A percentile compares a stretch with the other conserved stretches of the same genome.
Evolutionary conservation across 106 monocot species (phyloP).

Genomic region (Cymbidium sinense): DNA sequence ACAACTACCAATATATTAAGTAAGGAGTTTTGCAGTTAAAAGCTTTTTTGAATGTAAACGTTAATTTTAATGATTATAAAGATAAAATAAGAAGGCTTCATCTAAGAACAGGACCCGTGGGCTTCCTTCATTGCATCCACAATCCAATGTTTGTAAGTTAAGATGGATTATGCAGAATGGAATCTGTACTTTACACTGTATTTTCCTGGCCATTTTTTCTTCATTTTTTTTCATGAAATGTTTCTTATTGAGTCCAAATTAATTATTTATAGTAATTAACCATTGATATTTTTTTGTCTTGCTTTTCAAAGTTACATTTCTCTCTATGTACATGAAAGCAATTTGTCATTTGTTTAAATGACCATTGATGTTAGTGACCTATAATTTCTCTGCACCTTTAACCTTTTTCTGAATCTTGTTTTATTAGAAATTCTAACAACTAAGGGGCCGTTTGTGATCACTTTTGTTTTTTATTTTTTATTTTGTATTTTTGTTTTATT

Average conservation of each 20-base stretch:
- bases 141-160: not conserved
- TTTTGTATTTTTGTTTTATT: no score
- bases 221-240: not conserved
- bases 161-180: not conserved
- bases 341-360: no score
- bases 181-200: not conserved
- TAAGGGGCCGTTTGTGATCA: no score
- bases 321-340: no score
- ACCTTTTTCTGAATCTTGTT: not conserved
- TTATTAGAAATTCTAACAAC: not conserved
- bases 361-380: not conserved
- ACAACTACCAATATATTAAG: not conserved
- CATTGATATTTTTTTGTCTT: not conserved
- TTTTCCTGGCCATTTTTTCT: not conserved
- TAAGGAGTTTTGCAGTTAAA: not conserved
- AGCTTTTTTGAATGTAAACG: not conserved
- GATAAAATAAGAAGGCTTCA: not conserved
- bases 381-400: not conserved
- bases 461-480: no score
- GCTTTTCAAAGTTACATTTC: no score
- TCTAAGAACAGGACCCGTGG: not conserved
- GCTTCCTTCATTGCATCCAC: not conserved
- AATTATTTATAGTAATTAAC: not conserved
- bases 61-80: not conserved
- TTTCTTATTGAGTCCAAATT: not conserved